These are phyloP conservation scores for Eragrostis tef DNA, from an alignment of 202 grass and related monocot species.

Conservation along the genomic window DNA sequence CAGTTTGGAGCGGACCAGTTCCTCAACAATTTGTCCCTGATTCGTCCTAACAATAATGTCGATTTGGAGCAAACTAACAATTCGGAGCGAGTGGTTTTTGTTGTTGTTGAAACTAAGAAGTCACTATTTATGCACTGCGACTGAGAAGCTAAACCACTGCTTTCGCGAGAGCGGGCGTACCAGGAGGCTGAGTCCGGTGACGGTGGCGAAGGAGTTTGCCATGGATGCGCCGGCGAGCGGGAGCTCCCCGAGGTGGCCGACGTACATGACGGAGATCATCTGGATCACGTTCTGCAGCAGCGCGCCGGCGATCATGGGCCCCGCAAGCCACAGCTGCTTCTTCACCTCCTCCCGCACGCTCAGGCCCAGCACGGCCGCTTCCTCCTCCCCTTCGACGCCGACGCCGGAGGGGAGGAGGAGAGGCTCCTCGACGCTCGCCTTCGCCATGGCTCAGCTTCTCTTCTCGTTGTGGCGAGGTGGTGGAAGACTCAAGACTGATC, in stretches of 20 bases:
- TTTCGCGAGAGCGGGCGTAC: neutral
- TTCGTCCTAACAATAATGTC: no score
- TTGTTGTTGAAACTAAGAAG: no score
- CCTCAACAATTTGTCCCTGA: no score
- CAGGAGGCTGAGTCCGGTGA: slow-evolving; percentile 61
- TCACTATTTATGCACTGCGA: neutral
- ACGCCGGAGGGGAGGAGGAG: neutral
- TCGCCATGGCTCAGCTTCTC: slow-evolving; percentile 25
- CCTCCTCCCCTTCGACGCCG: neutral
- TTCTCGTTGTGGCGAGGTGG: neutral
- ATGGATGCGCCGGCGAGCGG: slow-evolving; percentile 66
- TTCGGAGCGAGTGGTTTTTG: no score
- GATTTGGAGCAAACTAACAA: no score
- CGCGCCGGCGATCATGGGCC: slow-evolving; percentile 52
- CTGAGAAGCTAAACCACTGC: neutral
- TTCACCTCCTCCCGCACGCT: slow-evolving; percentile 47
- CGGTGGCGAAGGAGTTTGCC: slow-evolving; percentile 64
- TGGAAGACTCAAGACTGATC: no score
- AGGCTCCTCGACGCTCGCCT: slow-evolving; percentile 43
- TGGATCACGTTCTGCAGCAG: slow-evolving; percentile 66
- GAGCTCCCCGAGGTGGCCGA: slow-evolving; percentile 66
- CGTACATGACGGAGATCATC: slow-evolving; percentile 69
- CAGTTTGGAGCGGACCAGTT: no score
- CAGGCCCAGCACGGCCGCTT: no score
- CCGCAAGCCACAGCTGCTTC: slow-evolving; percentile 61